Conservation (phyloP, 31 red algal species). For the Odonthalia washingtoniensis region DNA sequence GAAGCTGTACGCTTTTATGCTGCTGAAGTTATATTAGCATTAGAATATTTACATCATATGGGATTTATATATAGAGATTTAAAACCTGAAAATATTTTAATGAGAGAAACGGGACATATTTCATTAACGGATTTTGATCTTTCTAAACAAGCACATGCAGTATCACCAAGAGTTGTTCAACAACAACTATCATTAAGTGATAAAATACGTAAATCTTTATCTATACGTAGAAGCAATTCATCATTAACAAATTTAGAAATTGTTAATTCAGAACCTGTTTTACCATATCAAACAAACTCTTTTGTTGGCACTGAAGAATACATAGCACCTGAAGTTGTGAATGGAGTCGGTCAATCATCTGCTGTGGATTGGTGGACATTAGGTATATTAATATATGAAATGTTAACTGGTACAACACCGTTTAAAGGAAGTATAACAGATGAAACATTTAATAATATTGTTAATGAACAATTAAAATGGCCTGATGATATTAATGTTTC, state of each 20-base stretch:
- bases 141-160: conserved; percentile 89
- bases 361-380: conserved; percentile 98
- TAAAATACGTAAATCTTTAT: conserved; percentile 68
- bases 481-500: conserved; percentile 78
- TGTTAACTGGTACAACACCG: conserved; percentile 91
- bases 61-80: conserved; percentile 95
- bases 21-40: conserved; percentile 85
- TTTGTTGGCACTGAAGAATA: conserved; percentile 91
- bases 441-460: conserved; percentile 94
- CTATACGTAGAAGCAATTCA: conserved; percentile 25
- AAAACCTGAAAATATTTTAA: conserved; percentile 99
- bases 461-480: conserved; percentile 71
- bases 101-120: conserved; percentile 89
- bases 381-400: conserved; percentile 96
- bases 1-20: conserved; percentile 92
- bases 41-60: conserved; percentile 96
- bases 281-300: conserved; percentile 91
- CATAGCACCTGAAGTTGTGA: conserved; percentile 86
- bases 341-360: conserved; percentile 80
- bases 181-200: conserved; percentile 67
- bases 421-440: conserved; percentile 85
- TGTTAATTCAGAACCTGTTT: conserved; percentile 89
- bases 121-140: conserved; percentile 95
- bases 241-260: conserved; percentile 71
- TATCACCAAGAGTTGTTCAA: conserved; percentile 80